Conservation (phyloP, 495 filamentous ascomycete genomes). For the Endocarpon pusillum region DNA sequence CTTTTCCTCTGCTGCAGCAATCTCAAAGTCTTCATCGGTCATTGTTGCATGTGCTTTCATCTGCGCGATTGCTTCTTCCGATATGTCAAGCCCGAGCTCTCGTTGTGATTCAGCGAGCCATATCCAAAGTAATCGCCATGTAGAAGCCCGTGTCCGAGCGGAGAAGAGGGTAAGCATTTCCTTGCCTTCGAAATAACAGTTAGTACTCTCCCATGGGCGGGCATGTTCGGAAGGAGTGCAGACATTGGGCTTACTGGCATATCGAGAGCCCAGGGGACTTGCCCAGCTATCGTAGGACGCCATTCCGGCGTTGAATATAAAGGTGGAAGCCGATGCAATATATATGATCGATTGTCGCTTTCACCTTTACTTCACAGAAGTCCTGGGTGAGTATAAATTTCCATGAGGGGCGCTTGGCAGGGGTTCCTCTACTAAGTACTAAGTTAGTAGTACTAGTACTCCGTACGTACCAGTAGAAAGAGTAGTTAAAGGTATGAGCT, state of each 20-base stretch:
- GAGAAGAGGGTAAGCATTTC: slow-evolving; percentile 48
- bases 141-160: slow-evolving; percentile 48
- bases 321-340: too few species aligned
- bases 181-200: slow-evolving; percentile 17
- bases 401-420: too few species aligned
- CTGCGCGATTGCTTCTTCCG: slow-evolving; percentile 52
- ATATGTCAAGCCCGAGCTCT: slow-evolving; percentile 39
- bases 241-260: slow-evolving; percentile 39
- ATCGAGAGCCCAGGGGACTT: slow-evolving; percentile 57
- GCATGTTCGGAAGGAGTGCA: slow-evolving; percentile 2
- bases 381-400: too few species aligned
- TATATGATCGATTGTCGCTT: too few species aligned
- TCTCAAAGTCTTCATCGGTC: slow-evolving; percentile 62
- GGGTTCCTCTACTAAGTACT: too few species aligned
- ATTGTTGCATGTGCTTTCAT: slow-evolving; percentile 57
- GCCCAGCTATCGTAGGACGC: slow-evolving; percentile 52
- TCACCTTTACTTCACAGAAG: too few species aligned
- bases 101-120: slow-evolving; percentile 50
- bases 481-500: too few species aligned
- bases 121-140: slow-evolving; percentile 69
- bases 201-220: slow-evolving; percentile 10
- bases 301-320: too few species aligned
- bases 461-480: too few species aligned
- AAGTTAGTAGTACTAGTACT: too few species aligned
- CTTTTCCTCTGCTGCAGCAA: slow-evolving; percentile 68